Base-by-base conservation (phyloP, 257 asterid genomes). In the Plectranthus barbatus region DNA sequence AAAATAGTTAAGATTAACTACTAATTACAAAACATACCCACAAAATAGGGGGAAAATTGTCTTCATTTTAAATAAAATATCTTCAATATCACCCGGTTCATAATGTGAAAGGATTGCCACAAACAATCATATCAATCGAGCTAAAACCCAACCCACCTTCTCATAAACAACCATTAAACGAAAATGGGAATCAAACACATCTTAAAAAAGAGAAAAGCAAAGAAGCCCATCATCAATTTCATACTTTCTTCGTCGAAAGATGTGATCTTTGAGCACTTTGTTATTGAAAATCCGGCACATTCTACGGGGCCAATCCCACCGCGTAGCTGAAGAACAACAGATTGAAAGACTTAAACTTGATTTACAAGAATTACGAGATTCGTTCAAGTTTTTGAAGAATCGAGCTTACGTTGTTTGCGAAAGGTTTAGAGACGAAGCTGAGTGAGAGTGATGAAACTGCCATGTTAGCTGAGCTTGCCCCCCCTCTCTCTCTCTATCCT, bases 371-470 rank as follows among this genome's bases (percentile, higher is more conserved):
- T 7, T 3, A 48, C 6, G 6, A 61, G 3, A 48, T 15, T 14
- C 1, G 0, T 15, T 15, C 1, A 0, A 40, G 51, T 53, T 44
- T 4, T 18, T 20, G 49, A 60, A 60, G 55, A 42, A 59, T 13
- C 1, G 60, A 41, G 23, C n/a, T 11, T 19, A 83, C 87, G 81
- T 67, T 74, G 74, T 72, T 62, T 18, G 79, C 23, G 53, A 79
- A 58, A 70, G 80, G 55, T 9, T 65, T 72, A 21, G 86, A 77
- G 59, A 75, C 40, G 58, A 79, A 72, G 74, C 48, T 75, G 76
- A 77, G 74, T 18, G 93, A 80, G 69, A 82, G 69, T 18, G 85
- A 82, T 61, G 91, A 73, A 77, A 76, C 58, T 24, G 91, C 86
- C 96, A 89, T 89, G 12, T 48, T 66, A 74, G 61, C 46, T 24